Evolutionary conservation across 768 basidiomycete species (phyloP).

Genomic region (Mycena pura): DNA sequence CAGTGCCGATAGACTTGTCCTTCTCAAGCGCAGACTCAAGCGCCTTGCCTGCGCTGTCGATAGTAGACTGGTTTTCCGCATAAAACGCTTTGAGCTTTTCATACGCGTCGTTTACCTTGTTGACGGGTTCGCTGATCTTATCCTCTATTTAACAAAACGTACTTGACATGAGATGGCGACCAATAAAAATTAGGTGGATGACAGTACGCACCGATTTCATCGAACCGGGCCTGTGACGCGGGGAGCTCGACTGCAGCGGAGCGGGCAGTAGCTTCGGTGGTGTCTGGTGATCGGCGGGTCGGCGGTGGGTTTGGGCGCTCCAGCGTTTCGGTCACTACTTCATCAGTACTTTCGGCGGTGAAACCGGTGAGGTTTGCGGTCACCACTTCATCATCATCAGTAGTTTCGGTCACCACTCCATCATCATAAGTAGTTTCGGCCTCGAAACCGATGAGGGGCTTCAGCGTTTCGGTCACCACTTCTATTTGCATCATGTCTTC

Average conservation of each 20-base stretch:
- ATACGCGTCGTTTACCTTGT: conserved; percentile 8
- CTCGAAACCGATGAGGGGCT: too few species aligned
- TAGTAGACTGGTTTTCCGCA: conserved; percentile 7
- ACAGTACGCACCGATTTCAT: conserved; percentile 8
- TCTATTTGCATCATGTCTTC: too few species aligned
- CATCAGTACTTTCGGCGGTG: too few species aligned
- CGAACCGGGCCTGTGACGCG: background rate
- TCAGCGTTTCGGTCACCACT: too few species aligned
- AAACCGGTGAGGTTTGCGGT: too few species aligned
- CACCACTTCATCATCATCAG: too few species aligned
- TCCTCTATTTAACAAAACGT: conserved; percentile 4
- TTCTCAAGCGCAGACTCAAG: conserved; percentile 6
- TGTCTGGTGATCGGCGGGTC: too few species aligned
- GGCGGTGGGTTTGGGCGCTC: too few species aligned
- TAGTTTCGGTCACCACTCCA: too few species aligned
- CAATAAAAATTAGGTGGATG: background rate
- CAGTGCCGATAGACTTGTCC: conserved; percentile 20
- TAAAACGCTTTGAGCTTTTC: conserved; percentile 21
- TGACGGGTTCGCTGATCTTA: background rate
- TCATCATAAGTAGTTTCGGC: too few species aligned
- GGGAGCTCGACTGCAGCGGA: conserved; percentile 1
- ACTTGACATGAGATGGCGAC: background rate
- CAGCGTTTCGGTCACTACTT: too few species aligned
- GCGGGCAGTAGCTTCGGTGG: too few species aligned
- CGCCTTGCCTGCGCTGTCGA: background rate